These are phyloP conservation scores for Quercus alba DNA, from an alignment of 306 rosid species.

Conservation along the genomic window DNA sequence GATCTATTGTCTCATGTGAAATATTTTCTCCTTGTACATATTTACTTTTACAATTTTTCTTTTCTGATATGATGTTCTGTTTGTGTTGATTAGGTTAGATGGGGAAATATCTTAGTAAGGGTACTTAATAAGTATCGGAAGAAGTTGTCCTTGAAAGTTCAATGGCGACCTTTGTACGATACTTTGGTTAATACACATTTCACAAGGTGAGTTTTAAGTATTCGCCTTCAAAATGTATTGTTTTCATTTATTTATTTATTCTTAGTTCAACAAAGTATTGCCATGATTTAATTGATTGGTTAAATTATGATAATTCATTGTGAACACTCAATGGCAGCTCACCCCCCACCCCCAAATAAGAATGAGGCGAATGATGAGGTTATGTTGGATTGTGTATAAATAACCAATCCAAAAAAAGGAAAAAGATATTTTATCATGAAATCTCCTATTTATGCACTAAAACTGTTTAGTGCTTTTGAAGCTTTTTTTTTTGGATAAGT, in stretches of 20 bases:
- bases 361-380: not conserved
- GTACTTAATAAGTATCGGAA: constrained; percentile 80
- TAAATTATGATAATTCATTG: not conserved
- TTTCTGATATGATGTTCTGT: constrained; percentile 26
- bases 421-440: not conserved
- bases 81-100: constrained; percentile 82
- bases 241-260: not conserved
- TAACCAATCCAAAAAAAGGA: not conserved
- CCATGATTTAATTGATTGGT: not conserved
- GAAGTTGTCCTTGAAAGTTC: constrained; percentile 63
- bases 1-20: constrained; percentile 25
- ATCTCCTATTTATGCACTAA: not conserved
- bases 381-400: not conserved
- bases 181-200: constrained; percentile 83
- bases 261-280: not conserved
- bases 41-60: not conserved
- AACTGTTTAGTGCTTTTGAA: not conserved
- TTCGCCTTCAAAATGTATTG: not conserved
- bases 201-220: constrained; percentile 61
- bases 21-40: constrained; percentile 14
- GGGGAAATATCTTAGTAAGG: constrained; percentile 90
- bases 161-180: constrained; percentile 88
- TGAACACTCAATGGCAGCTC: not conserved
- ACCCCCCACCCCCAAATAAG: not conserved
- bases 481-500: not conserved